These are phyloP conservation scores for Ophiostoma novo-ulmi DNA, from an alignment of 2,329 filamentous ascomycete genomes.

Conservation along the genomic window DNA sequence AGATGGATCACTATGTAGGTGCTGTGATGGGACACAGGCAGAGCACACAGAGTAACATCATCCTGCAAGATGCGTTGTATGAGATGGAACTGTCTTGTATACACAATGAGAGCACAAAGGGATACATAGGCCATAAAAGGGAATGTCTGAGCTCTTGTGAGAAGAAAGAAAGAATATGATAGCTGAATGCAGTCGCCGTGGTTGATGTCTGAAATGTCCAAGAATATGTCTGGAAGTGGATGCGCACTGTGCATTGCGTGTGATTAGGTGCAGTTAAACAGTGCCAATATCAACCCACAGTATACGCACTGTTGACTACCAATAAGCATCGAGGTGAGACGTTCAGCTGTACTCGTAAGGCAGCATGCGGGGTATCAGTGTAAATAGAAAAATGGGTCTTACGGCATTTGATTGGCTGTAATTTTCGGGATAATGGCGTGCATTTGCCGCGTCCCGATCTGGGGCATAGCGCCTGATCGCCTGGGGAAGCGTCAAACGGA, in stretches of 20 bases:
- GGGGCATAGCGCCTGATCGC: conserved; percentile 6
- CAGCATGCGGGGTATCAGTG: conserved; percentile 25
- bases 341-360: conserved; percentile 13
- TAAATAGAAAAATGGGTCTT: neutral
- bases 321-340: neutral
- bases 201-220: neutral
- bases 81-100: neutral
- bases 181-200: neutral
- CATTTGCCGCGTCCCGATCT: conserved; percentile 5
- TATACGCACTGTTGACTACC: neutral
- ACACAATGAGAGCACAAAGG: neutral
- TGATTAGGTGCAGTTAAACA: neutral
- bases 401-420: neutral
- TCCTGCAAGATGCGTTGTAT: conserved; percentile 11
- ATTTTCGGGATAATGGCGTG: neutral
- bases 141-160: neutral
- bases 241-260: conserved; percentile 3
- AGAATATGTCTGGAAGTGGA: neutral
- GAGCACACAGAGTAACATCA: neutral
- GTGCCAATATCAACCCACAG: neutral
- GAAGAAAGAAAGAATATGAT: neutral
- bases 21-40: neutral
- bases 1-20: neutral
- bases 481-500: neutral
- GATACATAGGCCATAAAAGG: neutral